Base-by-base conservation (phyloP, 306 rosid genomes). In the Begonia masoniana region DNA sequence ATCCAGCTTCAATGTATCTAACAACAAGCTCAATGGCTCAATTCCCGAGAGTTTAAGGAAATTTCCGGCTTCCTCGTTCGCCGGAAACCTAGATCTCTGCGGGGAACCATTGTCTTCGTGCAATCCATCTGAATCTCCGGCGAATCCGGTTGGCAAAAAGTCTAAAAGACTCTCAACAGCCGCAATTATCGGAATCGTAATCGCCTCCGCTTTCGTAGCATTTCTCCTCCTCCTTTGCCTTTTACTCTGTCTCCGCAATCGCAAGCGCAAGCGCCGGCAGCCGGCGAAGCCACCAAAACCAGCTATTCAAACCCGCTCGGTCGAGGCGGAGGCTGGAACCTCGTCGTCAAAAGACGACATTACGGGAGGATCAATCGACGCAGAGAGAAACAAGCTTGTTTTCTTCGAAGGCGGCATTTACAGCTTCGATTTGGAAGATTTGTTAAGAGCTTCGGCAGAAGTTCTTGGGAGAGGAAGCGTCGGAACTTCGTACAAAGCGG, bases 401-500 rank as follows among this genome's bases (percentile, higher is more conserved):
- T 92, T 92, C 74, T 81, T 92, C 12, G 73, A 76, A 17, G 96
- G 99, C 0, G 96, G 95, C 8, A 58, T 75, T 5, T 92, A 87
- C 56, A 92, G 79, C 52, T 92, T 92, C 39, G 99, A 92, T 64
- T 69, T 92, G 83, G 96, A 87, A 49, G 96, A 92, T 78, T 57
- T 92, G 77, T 17, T 92, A 41, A 63, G 96, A 19, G 99, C 99
- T 6, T 92, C 99, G 26, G 99, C 99, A 41, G 99, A 92, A 74
- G 99, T 92, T n/a, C 17, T 92, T 59, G 99, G 99, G 6, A 92
- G 83, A 7, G 99, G 99, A 4, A 83, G 87, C 54, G 87, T 92
- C 4, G 96, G 99, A 14, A 92, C 99, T 10, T 92, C 99, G 41
- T 92, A 92, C 59, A 92, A 92, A 73, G 99, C 99, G 10, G 94